These are phyloP conservation scores for Trichoderma pleuroti DNA, from an alignment of 2,329 filamentous ascomycete species.

Conservation along the genomic window DNA sequence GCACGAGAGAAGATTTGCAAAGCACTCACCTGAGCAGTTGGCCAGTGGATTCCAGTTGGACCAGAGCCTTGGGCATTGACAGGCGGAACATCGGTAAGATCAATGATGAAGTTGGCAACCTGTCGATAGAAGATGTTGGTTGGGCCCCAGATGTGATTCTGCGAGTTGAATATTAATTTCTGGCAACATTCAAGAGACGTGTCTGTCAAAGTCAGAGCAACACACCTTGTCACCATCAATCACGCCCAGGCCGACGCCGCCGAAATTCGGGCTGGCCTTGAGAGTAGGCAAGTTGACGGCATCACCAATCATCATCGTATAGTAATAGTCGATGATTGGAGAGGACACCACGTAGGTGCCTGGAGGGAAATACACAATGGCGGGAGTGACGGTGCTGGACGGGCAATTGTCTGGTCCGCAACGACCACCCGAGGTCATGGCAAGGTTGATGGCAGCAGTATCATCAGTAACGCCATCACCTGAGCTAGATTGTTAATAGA, in stretches of 20 bases:
- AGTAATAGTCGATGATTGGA: conserved; percentile 58
- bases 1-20: neutral
- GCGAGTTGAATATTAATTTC: neutral
- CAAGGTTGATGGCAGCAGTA: conserved; percentile 35
- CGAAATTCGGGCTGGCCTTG: neutral
- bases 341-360: conserved; percentile 54
- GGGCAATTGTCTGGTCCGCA: neutral
- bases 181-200: neutral
- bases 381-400: conserved; percentile 32
- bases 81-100: neutral
- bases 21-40: neutral
- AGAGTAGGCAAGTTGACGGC: neutral
- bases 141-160: conserved; percentile 22
- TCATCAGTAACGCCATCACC: conserved; percentile 29
- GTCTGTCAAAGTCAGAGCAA: neutral
- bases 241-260: conserved; percentile 24
- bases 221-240: neutral
- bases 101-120: neutral
- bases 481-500: neutral
- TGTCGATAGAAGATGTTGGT: conserved; percentile 6
- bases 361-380: conserved; percentile 37
- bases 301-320: conserved; percentile 31
- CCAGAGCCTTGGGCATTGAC: neutral
- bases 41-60: neutral
- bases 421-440: conserved; percentile 28